phyloP scores from a whole-genome alignment of 345 rosid genomes.

The Toxicodendron radicans region DNA sequence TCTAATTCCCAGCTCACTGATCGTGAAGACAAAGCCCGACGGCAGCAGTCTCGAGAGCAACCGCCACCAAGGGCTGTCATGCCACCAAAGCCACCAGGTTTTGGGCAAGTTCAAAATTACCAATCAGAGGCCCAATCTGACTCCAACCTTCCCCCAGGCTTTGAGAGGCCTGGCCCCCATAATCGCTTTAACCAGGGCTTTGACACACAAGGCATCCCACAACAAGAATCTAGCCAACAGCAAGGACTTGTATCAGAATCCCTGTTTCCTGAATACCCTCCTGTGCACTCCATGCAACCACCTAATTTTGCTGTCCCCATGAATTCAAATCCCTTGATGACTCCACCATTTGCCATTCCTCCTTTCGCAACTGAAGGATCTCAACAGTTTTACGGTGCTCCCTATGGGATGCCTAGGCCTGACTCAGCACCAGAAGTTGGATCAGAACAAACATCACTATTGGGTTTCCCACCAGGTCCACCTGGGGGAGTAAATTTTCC shows the following conservation, averaged over 20 bases:
- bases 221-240: conserved; percentile 55
- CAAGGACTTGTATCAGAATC: conserved; percentile 47
- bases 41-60: conserved; percentile 59
- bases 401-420: conserved; percentile 52
- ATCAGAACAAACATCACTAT: conserved; percentile 67
- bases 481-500: conserved; percentile 49
- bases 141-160: conserved; percentile 55
- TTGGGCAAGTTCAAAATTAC: conserved; percentile 56
- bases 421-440: conserved; percentile 57
- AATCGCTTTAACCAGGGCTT: conserved; percentile 39
- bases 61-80: conserved; percentile 52
- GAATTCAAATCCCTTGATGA: conserved; percentile 57
- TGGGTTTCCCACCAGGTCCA: conserved; percentile 69
- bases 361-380: conserved; percentile 66
- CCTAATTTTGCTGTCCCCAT: conserved; percentile 61
- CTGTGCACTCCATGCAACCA: conserved; percentile 61
- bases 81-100: conserved; percentile 50
- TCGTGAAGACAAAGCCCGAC: conserved; percentile 53
- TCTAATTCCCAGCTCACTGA: conserved; percentile 57
- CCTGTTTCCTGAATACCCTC: conserved; percentile 64
- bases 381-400: conserved; percentile 61
- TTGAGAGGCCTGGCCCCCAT: conserved; percentile 54
- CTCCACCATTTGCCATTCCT: conserved; percentile 59
- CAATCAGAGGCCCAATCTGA: conserved; percentile 45
- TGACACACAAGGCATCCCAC: conserved; percentile 37